phyloP scores from a whole-genome alignment of 495 filamentous ascomycete genomes.

The Neurospora sp. region DNA sequence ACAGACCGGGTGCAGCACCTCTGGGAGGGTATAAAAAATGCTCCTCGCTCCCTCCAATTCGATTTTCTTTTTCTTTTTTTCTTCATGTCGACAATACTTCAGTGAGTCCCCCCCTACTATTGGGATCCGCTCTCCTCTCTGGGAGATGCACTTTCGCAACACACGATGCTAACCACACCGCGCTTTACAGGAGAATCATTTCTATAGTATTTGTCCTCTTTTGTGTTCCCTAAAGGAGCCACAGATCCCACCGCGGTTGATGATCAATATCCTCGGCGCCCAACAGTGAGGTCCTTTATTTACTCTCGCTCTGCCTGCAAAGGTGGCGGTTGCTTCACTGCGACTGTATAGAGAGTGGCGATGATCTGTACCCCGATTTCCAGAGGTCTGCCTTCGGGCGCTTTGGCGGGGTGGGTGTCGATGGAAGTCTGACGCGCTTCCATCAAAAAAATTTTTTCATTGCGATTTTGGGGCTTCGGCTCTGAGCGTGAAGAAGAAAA shows the following conservation, averaged over 20 bases:
- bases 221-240: slow-evolving; percentile 66
- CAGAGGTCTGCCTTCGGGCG: slow-evolving; percentile 42
- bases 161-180: background rate
- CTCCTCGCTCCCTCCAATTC: slow-evolving; percentile 6
- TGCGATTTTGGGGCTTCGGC: background rate
- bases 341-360: slow-evolving; percentile 34
- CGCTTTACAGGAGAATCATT: slow-evolving; percentile 3
- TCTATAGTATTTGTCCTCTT: slow-evolving; percentile 20
- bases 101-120: slow-evolving; percentile 29
- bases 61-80: slow-evolving; percentile 29
- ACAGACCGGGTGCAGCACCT: slow-evolving; percentile 23
- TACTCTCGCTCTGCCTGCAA: slow-evolving; percentile 5
- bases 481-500: background rate
- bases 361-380: slow-evolving; percentile 52
- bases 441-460: slow-evolving; percentile 1
- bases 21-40: slow-evolving; percentile 22
- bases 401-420: slow-evolving; percentile 46
- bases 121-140: slow-evolving; percentile 5
- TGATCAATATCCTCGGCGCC: slow-evolving; percentile 26
- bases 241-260: slow-evolving; percentile 56
- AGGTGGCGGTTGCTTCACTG: slow-evolving; percentile 3
- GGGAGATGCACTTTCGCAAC: background rate
- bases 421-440: slow-evolving; percentile 48
- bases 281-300: slow-evolving; percentile 13
- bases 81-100: slow-evolving; percentile 57